phyloP scores from a whole-genome alignment of 1,284 basidiomycete genomes.

The Schizopora paradoxa region DNA sequence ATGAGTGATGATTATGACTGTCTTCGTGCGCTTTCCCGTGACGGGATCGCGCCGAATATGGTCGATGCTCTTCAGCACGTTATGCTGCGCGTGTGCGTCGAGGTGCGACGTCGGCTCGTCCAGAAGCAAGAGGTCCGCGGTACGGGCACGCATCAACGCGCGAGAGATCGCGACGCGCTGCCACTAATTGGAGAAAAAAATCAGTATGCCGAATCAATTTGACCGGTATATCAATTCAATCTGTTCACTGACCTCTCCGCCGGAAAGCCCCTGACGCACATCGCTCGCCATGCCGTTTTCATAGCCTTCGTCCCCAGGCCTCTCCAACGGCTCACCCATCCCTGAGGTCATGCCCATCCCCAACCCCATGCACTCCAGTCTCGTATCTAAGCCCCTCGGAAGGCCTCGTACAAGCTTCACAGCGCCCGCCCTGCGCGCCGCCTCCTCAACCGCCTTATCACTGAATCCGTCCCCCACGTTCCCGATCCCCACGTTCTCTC shows the following conservation, averaged over 20 bases:
- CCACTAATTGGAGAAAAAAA: constrained; percentile 49
- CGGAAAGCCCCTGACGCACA: constrained; percentile 61
- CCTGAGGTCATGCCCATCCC: constrained; percentile 22
- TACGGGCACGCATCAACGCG: constrained; percentile 76
- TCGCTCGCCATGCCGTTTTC: no score
- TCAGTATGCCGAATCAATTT: background rate
- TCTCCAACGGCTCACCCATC: constrained; percentile 32
- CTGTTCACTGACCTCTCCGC: constrained; percentile 59
- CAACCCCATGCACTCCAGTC: constrained; percentile 55
- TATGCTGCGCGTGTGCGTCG: constrained; percentile 74
- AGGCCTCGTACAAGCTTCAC: constrained; percentile 53
- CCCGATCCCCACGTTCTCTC: constrained; percentile 77
- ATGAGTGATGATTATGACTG: constrained; percentile 81
- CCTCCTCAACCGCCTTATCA: constrained; percentile 45
- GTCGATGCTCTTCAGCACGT: constrained; percentile 70
- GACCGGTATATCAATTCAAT: background rate
- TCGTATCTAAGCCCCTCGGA: constrained; percentile 62
- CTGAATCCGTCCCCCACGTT: constrained; percentile 35
- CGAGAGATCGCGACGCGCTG: constrained; percentile 78
- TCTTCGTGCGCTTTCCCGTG: constrained; percentile 51
- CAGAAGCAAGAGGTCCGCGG: constrained; percentile 74
- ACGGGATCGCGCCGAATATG: constrained; percentile 49
- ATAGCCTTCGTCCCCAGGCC: constrained; percentile 11
- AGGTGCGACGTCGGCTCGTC: constrained; percentile 82
- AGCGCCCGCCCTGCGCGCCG: constrained; percentile 63